Conservation (phyloP, 805 yeast genomes). For the Lipomyces spencermartinsiae region DNA sequence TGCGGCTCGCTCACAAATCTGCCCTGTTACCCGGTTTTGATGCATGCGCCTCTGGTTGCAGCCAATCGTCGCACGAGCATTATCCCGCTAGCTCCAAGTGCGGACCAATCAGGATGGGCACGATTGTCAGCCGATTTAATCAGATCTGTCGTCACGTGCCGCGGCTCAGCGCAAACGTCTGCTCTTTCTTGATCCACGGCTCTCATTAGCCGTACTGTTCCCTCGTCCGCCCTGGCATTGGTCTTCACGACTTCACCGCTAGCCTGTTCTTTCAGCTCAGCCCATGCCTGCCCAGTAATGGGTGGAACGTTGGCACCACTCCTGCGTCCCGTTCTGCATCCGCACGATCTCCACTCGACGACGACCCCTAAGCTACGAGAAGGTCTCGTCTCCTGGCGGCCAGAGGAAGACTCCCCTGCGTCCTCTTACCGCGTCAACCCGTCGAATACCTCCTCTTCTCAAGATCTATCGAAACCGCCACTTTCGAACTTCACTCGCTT, state of each 20-base stretch:
- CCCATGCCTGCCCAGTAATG: conserved; percentile 12
- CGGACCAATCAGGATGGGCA: conserved; percentile 23
- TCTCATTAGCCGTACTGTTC: not conserved
- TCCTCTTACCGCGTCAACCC: conserved; percentile 8
- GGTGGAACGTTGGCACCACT: not conserved
- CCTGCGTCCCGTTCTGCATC: conserved; percentile 12
- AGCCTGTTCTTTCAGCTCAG: not conserved
- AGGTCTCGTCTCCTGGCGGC: not conserved
- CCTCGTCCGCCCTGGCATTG: not conserved
- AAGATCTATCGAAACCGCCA: conserved; percentile 15
- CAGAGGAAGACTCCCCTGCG: conserved; percentile 14
- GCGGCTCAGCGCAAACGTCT: conserved; percentile 13
- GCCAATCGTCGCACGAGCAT: not conserved
- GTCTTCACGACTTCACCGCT: not conserved
- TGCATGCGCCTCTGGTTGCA: not conserved
- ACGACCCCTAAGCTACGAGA: not conserved
- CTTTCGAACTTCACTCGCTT: conserved; percentile 8
- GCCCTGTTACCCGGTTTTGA: no score
- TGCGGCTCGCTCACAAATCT: no score
- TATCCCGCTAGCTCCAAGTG: not conserved
- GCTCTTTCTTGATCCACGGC: not conserved
- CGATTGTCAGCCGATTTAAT: conserved; percentile 19
- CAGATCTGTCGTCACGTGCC: conserved; percentile 22
- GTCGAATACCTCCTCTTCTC: conserved; percentile 11
- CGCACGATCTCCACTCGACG: not conserved